Percentiles rank a stretch among this genome's conserved stretches.
Evolutionary conservation across 805 yeast species (phyloP).

Genomic region (Lachancea dasiensis): DNA sequence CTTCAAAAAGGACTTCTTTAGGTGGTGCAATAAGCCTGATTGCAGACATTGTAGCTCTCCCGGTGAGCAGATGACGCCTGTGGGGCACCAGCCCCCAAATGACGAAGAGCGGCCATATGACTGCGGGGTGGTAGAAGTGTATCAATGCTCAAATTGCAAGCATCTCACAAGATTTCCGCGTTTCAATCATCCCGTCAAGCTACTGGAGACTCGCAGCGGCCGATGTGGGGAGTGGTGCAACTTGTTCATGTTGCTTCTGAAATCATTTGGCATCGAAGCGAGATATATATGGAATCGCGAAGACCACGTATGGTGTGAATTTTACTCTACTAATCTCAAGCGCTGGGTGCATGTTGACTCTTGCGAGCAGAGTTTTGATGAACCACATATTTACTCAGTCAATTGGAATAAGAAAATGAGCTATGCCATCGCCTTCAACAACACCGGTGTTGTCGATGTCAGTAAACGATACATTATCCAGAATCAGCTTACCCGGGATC

Average conservation of each 20-base stretch:
- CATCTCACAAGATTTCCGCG: conserved; percentile 59
- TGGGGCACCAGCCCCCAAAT: conserved; percentile 41
- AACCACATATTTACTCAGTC: conserved; percentile 66
- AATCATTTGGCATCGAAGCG: conserved; percentile 57
- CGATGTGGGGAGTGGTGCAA: conserved; percentile 97
- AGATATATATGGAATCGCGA: conserved; percentile 84
- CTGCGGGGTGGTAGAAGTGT: conserved; percentile 59
- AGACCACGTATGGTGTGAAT: conserved; percentile 97
- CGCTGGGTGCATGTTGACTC: conserved; percentile 88
- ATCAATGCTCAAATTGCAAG: conserved; percentile 51
- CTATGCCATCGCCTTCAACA: conserved; percentile 66
- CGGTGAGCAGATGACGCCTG: conserved; percentile 33
- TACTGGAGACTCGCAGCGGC: conserved; percentile 61
- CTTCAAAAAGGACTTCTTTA: conserved; percentile 75
- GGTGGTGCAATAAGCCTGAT: conserved; percentile 71
- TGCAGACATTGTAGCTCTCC: conserved; percentile 48
- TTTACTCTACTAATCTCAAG: conserved; percentile 51
- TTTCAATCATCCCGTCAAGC: conserved; percentile 57
- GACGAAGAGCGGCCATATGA: conserved; percentile 39
- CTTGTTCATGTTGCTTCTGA: conserved; percentile 63
- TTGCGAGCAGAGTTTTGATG: conserved; percentile 81
- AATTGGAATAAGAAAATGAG: conserved; percentile 97
- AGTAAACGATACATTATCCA: conserved; percentile 55
- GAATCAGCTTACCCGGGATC: conserved; percentile 43
- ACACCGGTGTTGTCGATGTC: conserved; percentile 61